These are phyloP conservation scores for Colletotrichum sp. DNA, from an alignment of 2,329 filamentous ascomycete genomes.

Conservation along the genomic window DNA sequence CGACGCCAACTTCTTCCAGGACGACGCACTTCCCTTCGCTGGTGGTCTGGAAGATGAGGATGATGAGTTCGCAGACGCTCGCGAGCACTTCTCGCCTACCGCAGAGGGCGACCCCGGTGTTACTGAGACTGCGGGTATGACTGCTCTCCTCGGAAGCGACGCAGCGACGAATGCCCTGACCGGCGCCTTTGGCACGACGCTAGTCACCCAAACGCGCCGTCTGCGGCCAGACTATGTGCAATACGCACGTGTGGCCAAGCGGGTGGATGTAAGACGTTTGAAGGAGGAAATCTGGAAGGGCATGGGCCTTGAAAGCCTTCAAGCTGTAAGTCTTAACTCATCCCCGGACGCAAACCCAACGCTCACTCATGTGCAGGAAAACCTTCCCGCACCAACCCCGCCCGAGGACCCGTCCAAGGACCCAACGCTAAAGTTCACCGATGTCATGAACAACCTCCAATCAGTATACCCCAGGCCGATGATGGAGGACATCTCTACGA, in stretches of 20 bases:
- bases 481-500: constrained; percentile 95
- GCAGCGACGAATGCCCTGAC: constrained; percentile 49
- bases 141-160: constrained; percentile 56
- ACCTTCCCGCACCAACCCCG: constrained; percentile 27
- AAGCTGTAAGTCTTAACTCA: constrained; percentile 41
- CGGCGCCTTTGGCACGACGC: constrained; percentile 67
- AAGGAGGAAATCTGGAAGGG: constrained; percentile 76
- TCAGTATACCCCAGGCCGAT: constrained; percentile 83
- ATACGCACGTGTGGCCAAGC: constrained; percentile 73
- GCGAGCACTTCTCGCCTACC: constrained; percentile 78
- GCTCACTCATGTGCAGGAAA: neutral
- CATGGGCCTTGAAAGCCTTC: constrained; percentile 57
- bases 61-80: constrained; percentile 81
- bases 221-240: constrained; percentile 73
- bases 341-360: neutral
- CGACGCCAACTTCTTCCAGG: constrained; percentile 97
- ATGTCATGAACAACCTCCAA: constrained; percentile 89
- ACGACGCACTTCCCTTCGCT: constrained; percentile 76
- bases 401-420: constrained; percentile 43
- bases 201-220: constrained; percentile 69
- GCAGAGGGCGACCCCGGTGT: constrained; percentile 55
- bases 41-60: constrained; percentile 65
- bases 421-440: constrained; percentile 79
- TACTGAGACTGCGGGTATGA: constrained; percentile 51
- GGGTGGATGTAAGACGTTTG: constrained; percentile 71